Base-by-base conservation (phyloP, 2,329 filamentous ascomycete genomes). In the Endothia cerciana region DNA sequence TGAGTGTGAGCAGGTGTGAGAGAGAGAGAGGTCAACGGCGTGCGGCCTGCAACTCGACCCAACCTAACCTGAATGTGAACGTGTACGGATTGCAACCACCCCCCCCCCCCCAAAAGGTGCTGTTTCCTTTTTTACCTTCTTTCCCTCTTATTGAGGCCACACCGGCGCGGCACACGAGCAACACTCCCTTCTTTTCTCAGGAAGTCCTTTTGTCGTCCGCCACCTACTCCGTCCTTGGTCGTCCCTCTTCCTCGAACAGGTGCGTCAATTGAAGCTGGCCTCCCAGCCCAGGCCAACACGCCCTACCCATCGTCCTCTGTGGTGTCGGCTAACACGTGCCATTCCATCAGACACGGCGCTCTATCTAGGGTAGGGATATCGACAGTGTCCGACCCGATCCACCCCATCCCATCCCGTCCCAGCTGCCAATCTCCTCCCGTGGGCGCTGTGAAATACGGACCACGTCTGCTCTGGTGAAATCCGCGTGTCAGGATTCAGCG, bases 241-340 rank as follows among this genome's bases (percentile, higher is more conserved):
- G n/a, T 41, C 55, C 11, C 45, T 49, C 22, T n/a, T 3, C 33
- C 25, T 45, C n/a, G n/a, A 53, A 30, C 13, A 62, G 47, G 60
- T 55, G 60, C 51, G 33, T 55, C 49, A 53, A 62, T 62, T 55
- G 47, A 43, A 40, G 59, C 59, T 25, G 41, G n/a, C 47, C 47
- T 51, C 47, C 28, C 15, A 28, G 17, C n/a, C 25, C 22, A 28
- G 47, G 28, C 47, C 10, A 28, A 28, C 47, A 22, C 47, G 22
- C 47, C 41, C 22, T n/a, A 10, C 22, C 8, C 3, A 13, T 40
- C 19, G 11, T 11, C 17, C 38, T 36, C 55, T 8, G 33, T 25
- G 40, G 43, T 22, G 13, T 41, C 4, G 22, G 40, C 19, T 47
- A 43, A 63, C 62, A 51, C 41, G 41, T 49, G 55, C 62, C 51